Conservation (phyloP, 768 basidiomycete genomes). For the Heimioporus sp. region DNA sequence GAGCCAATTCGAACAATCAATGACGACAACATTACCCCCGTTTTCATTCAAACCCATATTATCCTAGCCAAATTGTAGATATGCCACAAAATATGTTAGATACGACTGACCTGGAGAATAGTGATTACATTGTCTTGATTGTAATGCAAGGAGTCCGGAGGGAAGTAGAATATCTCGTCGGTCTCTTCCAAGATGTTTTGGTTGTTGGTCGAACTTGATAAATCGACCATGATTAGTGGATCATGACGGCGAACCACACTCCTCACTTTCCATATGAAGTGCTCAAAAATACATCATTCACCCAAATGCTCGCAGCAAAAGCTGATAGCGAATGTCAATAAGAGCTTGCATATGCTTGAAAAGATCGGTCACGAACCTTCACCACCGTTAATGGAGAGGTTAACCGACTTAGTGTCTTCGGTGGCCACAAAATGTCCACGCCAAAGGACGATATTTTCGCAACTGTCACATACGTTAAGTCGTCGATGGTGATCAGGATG, state of each 20-base stretch:
- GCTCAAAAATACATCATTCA: conserved; percentile 67
- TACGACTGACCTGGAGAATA: conserved; percentile 58
- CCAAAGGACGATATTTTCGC: conserved; percentile 81
- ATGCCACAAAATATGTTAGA: not conserved
- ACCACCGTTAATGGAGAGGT: conserved; percentile 80
- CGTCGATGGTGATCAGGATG: conserved; percentile 2
- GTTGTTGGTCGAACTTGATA: conserved; percentile 60
- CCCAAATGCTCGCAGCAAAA: conserved; percentile 82
- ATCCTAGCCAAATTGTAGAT: conserved; percentile 43
- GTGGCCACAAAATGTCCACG: conserved; percentile 74
- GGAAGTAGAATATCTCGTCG: conserved; percentile 65
- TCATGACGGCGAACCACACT: not conserved
- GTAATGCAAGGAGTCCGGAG: conserved; percentile 46
- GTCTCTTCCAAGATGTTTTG: conserved; percentile 59
- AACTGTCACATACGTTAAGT: conserved; percentile 41
- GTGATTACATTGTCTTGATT: conserved; percentile 74
- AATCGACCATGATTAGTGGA: not conserved
- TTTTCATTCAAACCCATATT: conserved; percentile 79
- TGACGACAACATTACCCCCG: conserved; percentile 35
- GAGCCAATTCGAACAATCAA: not conserved
- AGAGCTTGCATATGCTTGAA: not conserved
- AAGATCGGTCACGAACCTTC: conserved; percentile 44
- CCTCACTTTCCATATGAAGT: conserved; percentile 75
- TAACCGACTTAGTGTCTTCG: conserved; percentile 59
- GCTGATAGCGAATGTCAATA: conserved; percentile 32